These are phyloP conservation scores for Saccharomyces uvarum DNA, from an alignment of 1,139 yeast species.

Conservation along the genomic window DNA sequence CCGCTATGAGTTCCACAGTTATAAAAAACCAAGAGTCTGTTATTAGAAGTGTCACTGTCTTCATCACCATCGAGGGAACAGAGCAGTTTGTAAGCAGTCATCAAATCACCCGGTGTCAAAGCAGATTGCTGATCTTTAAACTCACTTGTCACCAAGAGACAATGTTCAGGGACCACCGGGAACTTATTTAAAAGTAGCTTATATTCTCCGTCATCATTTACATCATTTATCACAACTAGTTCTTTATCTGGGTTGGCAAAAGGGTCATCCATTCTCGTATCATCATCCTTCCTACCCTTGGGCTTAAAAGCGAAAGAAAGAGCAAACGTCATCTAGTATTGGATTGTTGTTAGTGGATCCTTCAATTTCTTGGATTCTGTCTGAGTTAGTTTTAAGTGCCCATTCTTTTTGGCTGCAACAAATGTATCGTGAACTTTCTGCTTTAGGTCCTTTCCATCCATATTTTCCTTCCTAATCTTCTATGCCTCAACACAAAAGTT, in stretches of 20 bases:
- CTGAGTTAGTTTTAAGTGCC: conserved; percentile 34
- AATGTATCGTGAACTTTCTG: conserved; percentile 31
- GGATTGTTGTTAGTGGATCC: conserved; percentile 31
- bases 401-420: conserved; percentile 30
- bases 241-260: conserved; percentile 76
- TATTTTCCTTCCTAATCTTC: conserved; percentile 2
- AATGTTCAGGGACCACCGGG: conserved; percentile 74
- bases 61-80: conserved; percentile 32
- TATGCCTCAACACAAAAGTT: neutral
- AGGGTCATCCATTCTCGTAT: conserved; percentile 48
- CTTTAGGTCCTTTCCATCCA: conserved; percentile 33
- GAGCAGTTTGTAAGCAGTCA: conserved; percentile 50
- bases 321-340: conserved; percentile 37
- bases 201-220: conserved; percentile 45
- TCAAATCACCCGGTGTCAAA: conserved; percentile 58
- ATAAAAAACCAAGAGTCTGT: conserved; percentile 66
- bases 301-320: conserved; percentile 57
- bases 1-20: conserved; percentile 86
- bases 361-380: conserved; percentile 27
- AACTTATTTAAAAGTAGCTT: conserved; percentile 73
- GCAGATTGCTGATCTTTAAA: conserved; percentile 68
- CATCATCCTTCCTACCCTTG: conserved; percentile 24
- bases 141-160: conserved; percentile 66
- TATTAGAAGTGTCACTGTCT: conserved; percentile 19
- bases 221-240: conserved; percentile 49